A percentile compares a stretch with the other conserved stretches of the same genome.
Evolutionary conservation across 1,284 basidiomycete species (phyloP).

Genomic region (Trichosporon ovoides): DNA sequence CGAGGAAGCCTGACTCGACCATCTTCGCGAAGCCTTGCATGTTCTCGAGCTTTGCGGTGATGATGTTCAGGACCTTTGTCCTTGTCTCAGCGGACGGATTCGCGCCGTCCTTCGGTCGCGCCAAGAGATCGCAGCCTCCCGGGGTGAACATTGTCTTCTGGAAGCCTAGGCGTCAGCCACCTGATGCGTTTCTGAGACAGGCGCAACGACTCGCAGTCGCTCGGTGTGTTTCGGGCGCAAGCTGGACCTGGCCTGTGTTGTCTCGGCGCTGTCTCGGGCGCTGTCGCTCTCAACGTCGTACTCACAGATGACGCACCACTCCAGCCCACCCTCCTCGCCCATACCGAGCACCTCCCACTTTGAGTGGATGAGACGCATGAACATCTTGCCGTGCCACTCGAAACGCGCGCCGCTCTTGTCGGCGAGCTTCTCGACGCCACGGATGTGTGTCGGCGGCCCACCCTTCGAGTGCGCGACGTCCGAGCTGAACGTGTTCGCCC

Average conservation of each 20-base stretch:
- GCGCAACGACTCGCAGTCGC: too few relatives aligned
- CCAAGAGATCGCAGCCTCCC: conserved; percentile 54
- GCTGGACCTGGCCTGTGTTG: not conserved
- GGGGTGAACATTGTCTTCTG: conserved; percentile 56
- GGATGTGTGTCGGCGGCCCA: conserved; percentile 27
- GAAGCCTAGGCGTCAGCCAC: conserved; percentile 44
- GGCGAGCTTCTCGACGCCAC: conserved; percentile 42
- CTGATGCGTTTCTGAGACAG: too few relatives aligned
- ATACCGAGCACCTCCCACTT: conserved; percentile 55
- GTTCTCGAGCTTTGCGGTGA: conserved; percentile 1
- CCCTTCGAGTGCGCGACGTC: conserved; percentile 10
- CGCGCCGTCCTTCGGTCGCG: conserved; percentile 27
- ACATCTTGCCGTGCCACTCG: conserved; percentile 54
- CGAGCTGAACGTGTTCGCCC: conserved; percentile 3
- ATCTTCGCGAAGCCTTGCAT: not conserved
- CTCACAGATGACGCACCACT: conserved; percentile 54
- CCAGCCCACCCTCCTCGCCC: conserved; percentile 34
- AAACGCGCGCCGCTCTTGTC: conserved; percentile 46
- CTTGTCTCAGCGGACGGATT: not conserved
- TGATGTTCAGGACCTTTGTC: not conserved
- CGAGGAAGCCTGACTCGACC: not conserved
- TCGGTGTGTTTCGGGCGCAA: not conserved
- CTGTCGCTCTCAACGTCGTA: not conserved
- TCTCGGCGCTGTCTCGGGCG: too few relatives aligned
- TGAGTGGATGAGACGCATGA: conserved; percentile 50